Conservation (phyloP, 805 yeast species). For the Metschnikowia shivogae region DNA sequence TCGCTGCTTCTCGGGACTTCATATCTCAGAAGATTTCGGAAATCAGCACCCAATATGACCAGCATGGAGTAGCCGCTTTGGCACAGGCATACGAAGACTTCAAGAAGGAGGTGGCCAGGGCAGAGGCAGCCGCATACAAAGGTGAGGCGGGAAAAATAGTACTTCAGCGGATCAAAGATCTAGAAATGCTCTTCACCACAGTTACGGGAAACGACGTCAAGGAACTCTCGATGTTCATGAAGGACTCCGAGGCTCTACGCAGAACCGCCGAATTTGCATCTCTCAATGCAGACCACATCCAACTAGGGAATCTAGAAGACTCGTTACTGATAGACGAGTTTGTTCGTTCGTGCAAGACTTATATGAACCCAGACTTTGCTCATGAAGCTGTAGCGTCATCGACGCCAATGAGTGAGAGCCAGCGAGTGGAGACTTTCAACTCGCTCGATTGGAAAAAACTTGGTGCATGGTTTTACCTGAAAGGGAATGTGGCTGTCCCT, state of each 20-base stretch:
- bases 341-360: slow-evolving; percentile 32
- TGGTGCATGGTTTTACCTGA: slow-evolving; percentile 48
- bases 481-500: slow-evolving; percentile 46
- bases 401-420: slow-evolving; percentile 5
- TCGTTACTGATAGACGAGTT: slow-evolving; percentile 48
- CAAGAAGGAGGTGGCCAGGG: slow-evolving; percentile 24
- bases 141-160: slow-evolving; percentile 56
- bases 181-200: slow-evolving; percentile 44
- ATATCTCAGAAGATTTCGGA: slow-evolving; percentile 12
- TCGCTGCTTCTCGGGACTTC: slow-evolving; percentile 3
- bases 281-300: slow-evolving; percentile 57
- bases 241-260: slow-evolving; percentile 61
- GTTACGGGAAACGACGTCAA: slow-evolving; percentile 33
- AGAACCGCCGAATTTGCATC: slow-evolving; percentile 61
- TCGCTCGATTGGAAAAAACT: slow-evolving; percentile 56
- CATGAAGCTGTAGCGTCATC: slow-evolving; percentile 1
- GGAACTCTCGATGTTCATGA: slow-evolving; percentile 34
- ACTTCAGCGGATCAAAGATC: slow-evolving; percentile 38
- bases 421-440: slow-evolving; percentile 27
- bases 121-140: slow-evolving; percentile 49
- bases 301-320: slow-evolving; percentile 53
- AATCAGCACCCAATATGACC: slow-evolving; percentile 10
- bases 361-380: slow-evolving; percentile 20
- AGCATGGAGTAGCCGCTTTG: slow-evolving; percentile 11
- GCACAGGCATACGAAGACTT: slow-evolving; percentile 26